Evolutionary conservation across 2,329 filamentous ascomycete genomes (phyloP).

Genomic region (Cercospora sesami): DNA sequence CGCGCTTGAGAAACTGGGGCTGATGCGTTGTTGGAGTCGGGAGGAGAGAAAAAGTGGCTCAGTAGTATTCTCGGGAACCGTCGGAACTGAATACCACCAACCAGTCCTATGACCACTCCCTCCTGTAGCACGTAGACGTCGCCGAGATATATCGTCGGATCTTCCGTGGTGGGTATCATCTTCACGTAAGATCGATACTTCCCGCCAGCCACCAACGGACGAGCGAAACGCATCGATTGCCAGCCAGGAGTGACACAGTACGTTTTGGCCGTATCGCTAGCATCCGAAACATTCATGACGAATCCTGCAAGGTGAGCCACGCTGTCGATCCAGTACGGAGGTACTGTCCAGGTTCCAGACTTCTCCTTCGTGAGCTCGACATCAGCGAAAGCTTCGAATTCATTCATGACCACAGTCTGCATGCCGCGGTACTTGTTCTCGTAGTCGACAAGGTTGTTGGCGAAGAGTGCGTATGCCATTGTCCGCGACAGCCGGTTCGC

Average conservation of each 20-base stretch:
- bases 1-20: background rate
- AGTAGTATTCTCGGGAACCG: slow-evolving; percentile 65
- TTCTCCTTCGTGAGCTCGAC: slow-evolving; percentile 18
- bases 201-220: slow-evolving; percentile 34
- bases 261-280: slow-evolving; percentile 33
- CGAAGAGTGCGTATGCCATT: slow-evolving; percentile 37
- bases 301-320: slow-evolving; percentile 30
- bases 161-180: slow-evolving; percentile 32
- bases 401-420: slow-evolving; percentile 31
- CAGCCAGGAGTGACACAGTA: slow-evolving; percentile 43
- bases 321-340: slow-evolving; percentile 41
- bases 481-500: slow-evolving; percentile 34
- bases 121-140: slow-evolving; percentile 31
- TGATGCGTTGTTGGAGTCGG: slow-evolving; percentile 57
- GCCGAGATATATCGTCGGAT: slow-evolving; percentile 25
- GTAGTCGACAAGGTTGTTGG: slow-evolving; percentile 23
- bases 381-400: slow-evolving; percentile 39
- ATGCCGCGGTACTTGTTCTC: slow-evolving; percentile 20
- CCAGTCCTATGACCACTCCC: slow-evolving; percentile 24
- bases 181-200: slow-evolving; percentile 41
- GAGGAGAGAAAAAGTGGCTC: slow-evolving; percentile 66
- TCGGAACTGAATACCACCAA: slow-evolving; percentile 55
- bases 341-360: slow-evolving; percentile 21
- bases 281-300: slow-evolving; percentile 41
- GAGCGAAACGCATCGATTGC: slow-evolving; percentile 34